Evolutionary conservation across 192 early-diverging fungal species (phyloP).

Genomic region (Backusella circina): DNA sequence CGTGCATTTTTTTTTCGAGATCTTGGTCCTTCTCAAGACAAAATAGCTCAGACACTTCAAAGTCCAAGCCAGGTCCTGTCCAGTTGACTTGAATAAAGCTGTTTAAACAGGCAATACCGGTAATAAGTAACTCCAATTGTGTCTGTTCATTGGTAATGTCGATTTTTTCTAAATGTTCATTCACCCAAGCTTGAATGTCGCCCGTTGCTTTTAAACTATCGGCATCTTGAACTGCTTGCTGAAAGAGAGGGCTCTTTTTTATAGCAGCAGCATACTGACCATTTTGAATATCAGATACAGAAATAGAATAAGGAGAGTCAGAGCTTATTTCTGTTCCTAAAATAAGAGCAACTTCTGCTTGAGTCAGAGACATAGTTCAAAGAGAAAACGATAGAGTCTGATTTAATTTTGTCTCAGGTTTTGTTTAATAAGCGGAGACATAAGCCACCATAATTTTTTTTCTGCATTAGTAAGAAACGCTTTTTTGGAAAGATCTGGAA

Average conservation of each 20-base stretch:
- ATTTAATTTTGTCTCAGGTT: background rate
- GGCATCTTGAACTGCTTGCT: background rate
- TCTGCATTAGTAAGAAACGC: background rate
- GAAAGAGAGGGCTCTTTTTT: background rate
- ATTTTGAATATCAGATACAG: background rate
- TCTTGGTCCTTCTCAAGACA: conserved; percentile 38
- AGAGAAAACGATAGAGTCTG: background rate
- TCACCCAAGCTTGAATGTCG: background rate
- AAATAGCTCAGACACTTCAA: conserved; percentile 58
- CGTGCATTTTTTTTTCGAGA: conserved; percentile 25
- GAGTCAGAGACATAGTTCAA: background rate
- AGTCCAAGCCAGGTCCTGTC: conserved; percentile 78
- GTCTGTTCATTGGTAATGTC: background rate
- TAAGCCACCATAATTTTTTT: background rate
- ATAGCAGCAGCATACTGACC: background rate
- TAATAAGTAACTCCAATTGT: conserved; percentile 39
- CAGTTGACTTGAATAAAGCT: conserved; percentile 83
- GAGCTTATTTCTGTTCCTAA: background rate
- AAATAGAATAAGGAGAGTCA: background rate
- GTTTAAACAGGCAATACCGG: conserved; percentile 72
- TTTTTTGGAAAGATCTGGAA: conserved; percentile 1
- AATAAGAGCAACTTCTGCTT: conserved; percentile 2
- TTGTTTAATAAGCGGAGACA: background rate
- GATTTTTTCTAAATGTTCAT: background rate
- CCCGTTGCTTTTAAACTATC: background rate